phyloP scores from a whole-genome alignment of 768 basidiomycete species.

The Mycena olivaceomarginata region DNA sequence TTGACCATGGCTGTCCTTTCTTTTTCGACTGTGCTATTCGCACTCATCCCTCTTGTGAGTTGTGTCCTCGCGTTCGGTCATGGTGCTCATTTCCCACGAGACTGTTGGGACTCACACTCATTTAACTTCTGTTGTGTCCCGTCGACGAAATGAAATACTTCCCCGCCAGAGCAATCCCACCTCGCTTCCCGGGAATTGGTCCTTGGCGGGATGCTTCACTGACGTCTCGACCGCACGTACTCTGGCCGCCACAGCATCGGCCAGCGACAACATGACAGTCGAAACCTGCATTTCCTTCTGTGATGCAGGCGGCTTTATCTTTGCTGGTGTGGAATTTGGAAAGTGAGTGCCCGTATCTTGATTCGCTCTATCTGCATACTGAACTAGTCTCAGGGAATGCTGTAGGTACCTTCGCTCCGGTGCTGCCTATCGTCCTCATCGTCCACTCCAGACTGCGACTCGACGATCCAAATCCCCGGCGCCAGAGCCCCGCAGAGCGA shows the following conservation, averaged over 20 bases:
- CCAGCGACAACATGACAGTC: conserved; percentile 70
- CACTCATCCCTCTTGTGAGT: conserved; percentile 39
- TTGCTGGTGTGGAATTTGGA: conserved; percentile 80
- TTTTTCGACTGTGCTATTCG: conserved; percentile 22
- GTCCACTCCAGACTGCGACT: conserved; percentile 72
- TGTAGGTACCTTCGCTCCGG: conserved; percentile 53
- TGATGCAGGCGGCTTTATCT: conserved; percentile 61
- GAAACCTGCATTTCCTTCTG: conserved; percentile 66
- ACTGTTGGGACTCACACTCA: conserved; percentile 29
- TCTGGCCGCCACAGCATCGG: conserved; percentile 65
- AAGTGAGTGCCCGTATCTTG: conserved; percentile 55
- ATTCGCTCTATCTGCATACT: conserved; percentile 9
- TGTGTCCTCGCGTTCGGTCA: neutral
- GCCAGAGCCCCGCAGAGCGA: conserved; percentile 64
- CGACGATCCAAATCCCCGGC: conserved; percentile 70
- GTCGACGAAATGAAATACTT: neutral
- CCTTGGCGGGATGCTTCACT: conserved; percentile 72
- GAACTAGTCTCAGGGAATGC: conserved; percentile 56
- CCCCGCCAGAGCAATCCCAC: conserved; percentile 51
- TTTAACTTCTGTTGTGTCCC: neutral
- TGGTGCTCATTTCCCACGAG: conserved; percentile 11
- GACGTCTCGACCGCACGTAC: conserved; percentile 69
- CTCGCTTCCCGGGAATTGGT: conserved; percentile 65
- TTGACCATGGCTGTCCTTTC: conserved; percentile 44
- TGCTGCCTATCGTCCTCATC: neutral